These are phyloP conservation scores for Candida methanosorbosa DNA, from an alignment of 805 yeast genomes.

Conservation along the genomic window DNA sequence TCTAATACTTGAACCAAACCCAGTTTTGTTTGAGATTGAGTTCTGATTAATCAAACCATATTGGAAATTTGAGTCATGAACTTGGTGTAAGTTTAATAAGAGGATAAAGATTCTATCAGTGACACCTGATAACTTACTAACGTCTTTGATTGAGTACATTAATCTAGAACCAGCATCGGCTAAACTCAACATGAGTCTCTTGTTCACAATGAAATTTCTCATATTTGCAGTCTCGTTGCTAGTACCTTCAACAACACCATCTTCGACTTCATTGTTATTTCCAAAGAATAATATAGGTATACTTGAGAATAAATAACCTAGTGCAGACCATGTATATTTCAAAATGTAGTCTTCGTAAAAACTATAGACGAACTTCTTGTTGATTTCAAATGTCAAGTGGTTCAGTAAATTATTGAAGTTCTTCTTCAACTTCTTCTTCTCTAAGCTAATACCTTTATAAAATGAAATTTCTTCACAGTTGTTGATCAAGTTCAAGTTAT, in stretches of 20 bases:
- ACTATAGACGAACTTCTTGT: constrained; percentile 60
- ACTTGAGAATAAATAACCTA: constrained; percentile 88
- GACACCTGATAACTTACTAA: constrained; percentile 84
- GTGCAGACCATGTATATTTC: constrained; percentile 90
- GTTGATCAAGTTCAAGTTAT: constrained; percentile 75
- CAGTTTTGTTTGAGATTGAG: constrained; percentile 10
- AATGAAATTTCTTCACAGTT: constrained; percentile 93
- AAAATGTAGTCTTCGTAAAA: constrained; percentile 78
- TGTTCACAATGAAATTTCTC: constrained; percentile 85
- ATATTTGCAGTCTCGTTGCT: constrained; percentile 49
- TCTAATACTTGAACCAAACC: constrained; percentile 23
- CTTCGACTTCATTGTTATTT: constrained; percentile 4
- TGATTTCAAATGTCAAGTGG: constrained; percentile 27
- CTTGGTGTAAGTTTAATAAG: constrained; percentile 71
- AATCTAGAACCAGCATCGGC: constrained; percentile 94
- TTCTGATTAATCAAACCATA: constrained; percentile 28
- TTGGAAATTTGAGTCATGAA: constrained; percentile 54
- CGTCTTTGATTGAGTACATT: constrained; percentile 90
- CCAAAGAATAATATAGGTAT: constrained; percentile 79
- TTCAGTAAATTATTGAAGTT: constrained; percentile 46
- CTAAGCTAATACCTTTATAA: constrained; percentile 80
- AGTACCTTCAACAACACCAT: constrained; percentile 18
- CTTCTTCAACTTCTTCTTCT: constrained; percentile 53
- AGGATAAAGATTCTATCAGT: constrained; percentile 79
- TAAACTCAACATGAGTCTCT: constrained; percentile 78